Evolutionary conservation across 768 basidiomycete genomes (phyloP).

Genomic region (Pisolithus tinctorius): DNA sequence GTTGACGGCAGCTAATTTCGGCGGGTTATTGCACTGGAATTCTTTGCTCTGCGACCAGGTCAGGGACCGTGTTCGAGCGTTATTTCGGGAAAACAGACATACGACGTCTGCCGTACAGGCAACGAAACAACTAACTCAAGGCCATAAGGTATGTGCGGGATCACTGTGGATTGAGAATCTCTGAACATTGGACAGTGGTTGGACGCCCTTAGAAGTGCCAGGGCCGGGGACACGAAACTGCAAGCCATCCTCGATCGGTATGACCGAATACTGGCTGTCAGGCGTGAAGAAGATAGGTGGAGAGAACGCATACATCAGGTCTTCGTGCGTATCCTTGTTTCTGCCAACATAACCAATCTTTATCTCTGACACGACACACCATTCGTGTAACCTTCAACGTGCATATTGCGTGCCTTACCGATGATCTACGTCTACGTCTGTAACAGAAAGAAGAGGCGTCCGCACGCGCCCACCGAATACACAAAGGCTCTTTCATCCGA

Average conservation of each 20-base stretch:
- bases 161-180: neutral
- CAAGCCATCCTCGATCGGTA: slow-evolving; percentile 49
- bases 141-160: slow-evolving; percentile 45
- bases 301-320: slow-evolving; percentile 41
- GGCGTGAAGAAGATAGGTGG: slow-evolving; percentile 43
- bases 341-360: neutral
- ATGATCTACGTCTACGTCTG: neutral
- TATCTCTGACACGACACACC: too few species aligned
- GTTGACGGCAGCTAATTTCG: neutral
- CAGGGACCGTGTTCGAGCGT: slow-evolving; percentile 43
- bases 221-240: slow-evolving; percentile 42
- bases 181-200: slow-evolving; percentile 42
- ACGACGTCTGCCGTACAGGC: slow-evolving; percentile 50
- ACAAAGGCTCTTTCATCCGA: slow-evolving; percentile 67
- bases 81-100: slow-evolving; percentile 48
- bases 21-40: neutral
- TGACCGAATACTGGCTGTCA: slow-evolving; percentile 46
- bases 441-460: slow-evolving; percentile 51
- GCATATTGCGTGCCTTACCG: too few species aligned
- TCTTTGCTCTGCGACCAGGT: slow-evolving; percentile 35
- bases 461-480: slow-evolving; percentile 53
- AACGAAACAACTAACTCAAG: slow-evolving; percentile 38
- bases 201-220: slow-evolving; percentile 48
- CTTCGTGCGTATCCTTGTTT: slow-evolving; percentile 34
- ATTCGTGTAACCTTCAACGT: too few species aligned